Conservation (phyloP, 2,329 filamentous ascomycete species). For the Fusarium miscanthi region DNA sequence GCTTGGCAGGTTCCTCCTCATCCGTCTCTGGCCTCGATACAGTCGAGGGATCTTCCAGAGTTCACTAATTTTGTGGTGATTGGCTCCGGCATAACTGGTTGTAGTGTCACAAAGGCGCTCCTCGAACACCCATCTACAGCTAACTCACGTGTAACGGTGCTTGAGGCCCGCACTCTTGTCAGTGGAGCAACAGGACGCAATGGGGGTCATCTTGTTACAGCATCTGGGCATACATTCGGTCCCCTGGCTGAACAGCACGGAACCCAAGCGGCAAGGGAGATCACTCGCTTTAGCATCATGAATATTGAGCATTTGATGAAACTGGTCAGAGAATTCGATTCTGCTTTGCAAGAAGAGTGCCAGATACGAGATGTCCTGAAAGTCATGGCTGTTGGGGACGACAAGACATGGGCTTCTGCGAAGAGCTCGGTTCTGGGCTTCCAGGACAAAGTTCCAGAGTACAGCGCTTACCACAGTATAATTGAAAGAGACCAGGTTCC, state of each 20-base stretch:
- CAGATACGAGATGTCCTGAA: slow-evolving; percentile 5
- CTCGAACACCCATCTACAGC: slow-evolving; percentile 30
- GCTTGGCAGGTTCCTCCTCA: slow-evolving; percentile 45
- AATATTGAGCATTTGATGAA: slow-evolving; percentile 6
- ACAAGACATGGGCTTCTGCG: neutral
- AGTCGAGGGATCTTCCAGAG: slow-evolving; percentile 35
- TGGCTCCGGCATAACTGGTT: slow-evolving; percentile 49
- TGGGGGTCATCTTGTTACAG: slow-evolving; percentile 43
- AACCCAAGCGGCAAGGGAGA: slow-evolving; percentile 26
- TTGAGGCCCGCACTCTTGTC: slow-evolving; percentile 45
- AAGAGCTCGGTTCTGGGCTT: slow-evolving; percentile 1
- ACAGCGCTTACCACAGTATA: neutral
- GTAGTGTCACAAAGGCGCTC: slow-evolving; percentile 41
- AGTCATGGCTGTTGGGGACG: slow-evolving; percentile 11
- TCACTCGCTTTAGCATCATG: slow-evolving; percentile 6
- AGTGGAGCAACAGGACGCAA: slow-evolving; percentile 49
- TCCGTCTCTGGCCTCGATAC: slow-evolving; percentile 33
- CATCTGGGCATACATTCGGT: slow-evolving; percentile 40
- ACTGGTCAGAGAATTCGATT: neutral
- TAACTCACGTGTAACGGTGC: slow-evolving; percentile 29
- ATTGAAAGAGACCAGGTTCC: neutral
- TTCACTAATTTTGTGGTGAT: slow-evolving; percentile 44
- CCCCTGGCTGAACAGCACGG: slow-evolving; percentile 37
- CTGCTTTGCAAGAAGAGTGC: neutral
- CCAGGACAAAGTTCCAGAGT: neutral